Evolutionary conservation across 2,329 filamentous ascomycete species (phyloP).

Genomic region (Exophiala sp.): DNA sequence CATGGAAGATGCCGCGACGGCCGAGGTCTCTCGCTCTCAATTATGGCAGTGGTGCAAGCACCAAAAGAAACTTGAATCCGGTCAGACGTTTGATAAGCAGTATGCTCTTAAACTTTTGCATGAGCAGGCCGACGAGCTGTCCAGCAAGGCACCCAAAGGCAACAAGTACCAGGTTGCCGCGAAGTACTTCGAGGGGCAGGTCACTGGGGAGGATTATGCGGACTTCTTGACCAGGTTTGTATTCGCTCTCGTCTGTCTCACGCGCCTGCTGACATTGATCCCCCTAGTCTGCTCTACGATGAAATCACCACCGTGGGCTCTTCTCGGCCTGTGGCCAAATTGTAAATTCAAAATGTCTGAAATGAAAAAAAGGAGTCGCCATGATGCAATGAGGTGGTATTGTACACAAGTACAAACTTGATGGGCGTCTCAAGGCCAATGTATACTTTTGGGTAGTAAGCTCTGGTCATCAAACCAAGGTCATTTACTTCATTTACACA

Average conservation of each 20-base stretch:
- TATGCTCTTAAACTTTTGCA: slow-evolving; percentile 83
- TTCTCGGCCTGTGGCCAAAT: slow-evolving; percentile 53
- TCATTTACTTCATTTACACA: too few relatives aligned
- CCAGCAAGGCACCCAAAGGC: slow-evolving; percentile 71
- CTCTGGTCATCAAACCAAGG: too few relatives aligned
- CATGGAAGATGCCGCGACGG: slow-evolving; percentile 97
- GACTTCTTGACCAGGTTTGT: slow-evolving; percentile 87
- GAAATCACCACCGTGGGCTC: slow-evolving; percentile 75
- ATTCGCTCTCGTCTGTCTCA: slow-evolving; percentile 22
- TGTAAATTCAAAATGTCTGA: slow-evolving; percentile 38
- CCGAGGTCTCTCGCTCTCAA: slow-evolving; percentile 90
- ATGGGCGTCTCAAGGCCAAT: too few relatives aligned
- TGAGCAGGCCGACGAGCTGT: slow-evolving; percentile 76
- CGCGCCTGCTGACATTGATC: slow-evolving; percentile 15
- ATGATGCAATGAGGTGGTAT: too few relatives aligned
- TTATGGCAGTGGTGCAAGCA: slow-evolving; percentile 93
- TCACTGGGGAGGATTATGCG: slow-evolving; percentile 95
- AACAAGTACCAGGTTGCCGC: slow-evolving; percentile 90
- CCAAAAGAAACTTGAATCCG: slow-evolving; percentile 72
- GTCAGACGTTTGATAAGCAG: slow-evolving; percentile 87
- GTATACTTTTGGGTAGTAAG: too few relatives aligned
- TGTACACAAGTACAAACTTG: too few relatives aligned
- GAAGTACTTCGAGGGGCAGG: slow-evolving; percentile 87
- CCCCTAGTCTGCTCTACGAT: slow-evolving; percentile 72
- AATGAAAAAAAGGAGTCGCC: too few relatives aligned